These are phyloP conservation scores for Cryptosporidium parvum DNA, from an alignment of 169 alveolate species.

Conservation along the genomic window DNA sequence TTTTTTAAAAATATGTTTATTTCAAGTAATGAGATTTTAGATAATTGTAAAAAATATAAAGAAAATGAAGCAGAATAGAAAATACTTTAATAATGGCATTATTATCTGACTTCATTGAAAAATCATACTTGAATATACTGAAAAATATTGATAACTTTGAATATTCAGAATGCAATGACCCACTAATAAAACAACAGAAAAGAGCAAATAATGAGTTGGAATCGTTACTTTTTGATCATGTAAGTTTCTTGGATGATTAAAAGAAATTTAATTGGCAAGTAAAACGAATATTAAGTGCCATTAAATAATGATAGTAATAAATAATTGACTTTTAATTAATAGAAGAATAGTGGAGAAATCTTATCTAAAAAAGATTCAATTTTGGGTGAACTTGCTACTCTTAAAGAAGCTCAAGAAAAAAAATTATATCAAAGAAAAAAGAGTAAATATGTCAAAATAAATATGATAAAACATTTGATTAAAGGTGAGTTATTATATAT, in stretches of 20 bases:
- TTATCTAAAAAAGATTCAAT: slow-evolving; percentile 18
- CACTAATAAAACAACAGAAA: slow-evolving; percentile 60
- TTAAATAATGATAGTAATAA: neutral
- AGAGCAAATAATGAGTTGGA: slow-evolving; percentile 22
- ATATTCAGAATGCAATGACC: slow-evolving; percentile 13
- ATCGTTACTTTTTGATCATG: slow-evolving; percentile 43
- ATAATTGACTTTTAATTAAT: neutral
- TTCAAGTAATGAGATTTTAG: neutral
- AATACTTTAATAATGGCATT: slow-evolving; percentile 10
- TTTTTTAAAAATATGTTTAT: neutral
- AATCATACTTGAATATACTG: slow-evolving; percentile 31
- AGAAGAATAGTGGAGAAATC: slow-evolving; percentile 13
- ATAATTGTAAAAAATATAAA: neutral
- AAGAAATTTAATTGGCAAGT: neutral
- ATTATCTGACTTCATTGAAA: slow-evolving; percentile 61
- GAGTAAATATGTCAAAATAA: slow-evolving; percentile 42
- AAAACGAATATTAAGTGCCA: neutral
- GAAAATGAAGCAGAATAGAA: neutral
- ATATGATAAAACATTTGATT: slow-evolving; percentile 32
- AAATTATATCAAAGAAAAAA: slow-evolving; percentile 32
- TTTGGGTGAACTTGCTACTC: slow-evolving; percentile 13
- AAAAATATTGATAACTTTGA: slow-evolving; percentile 59
- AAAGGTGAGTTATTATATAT: slow-evolving; percentile 31
- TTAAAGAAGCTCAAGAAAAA: slow-evolving; percentile 31
- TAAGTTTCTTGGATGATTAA: neutral